A percentile compares a stretch with the other conserved stretches of the same genome.
phyloP scores from a whole-genome alignment of 2,329 filamentous ascomycete species.

The Hirsutella thompsonii region DNA sequence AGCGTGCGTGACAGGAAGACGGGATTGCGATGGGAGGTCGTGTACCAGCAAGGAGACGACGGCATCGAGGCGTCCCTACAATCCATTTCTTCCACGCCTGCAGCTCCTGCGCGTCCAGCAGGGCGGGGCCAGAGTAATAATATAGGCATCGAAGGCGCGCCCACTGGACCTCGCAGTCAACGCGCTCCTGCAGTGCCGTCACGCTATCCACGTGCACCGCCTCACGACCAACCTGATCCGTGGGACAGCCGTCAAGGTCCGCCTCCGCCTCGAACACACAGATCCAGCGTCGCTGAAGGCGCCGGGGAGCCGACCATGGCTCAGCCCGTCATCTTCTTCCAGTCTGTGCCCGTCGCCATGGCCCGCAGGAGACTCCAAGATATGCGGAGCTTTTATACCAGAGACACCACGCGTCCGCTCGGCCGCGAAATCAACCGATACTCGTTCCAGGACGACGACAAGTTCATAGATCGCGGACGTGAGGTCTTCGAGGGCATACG shows the following conservation, averaged over 20 bases:
- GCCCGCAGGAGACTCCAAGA: conserved; percentile 51
- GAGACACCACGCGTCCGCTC: conserved; percentile 24
- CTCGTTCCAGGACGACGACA: conserved; percentile 54
- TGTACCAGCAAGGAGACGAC: conserved; percentile 47
- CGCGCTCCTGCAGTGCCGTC: conserved; percentile 14
- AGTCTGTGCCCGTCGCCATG: conserved; percentile 18
- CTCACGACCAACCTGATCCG: conserved; percentile 4
- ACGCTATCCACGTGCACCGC: conserved; percentile 13
- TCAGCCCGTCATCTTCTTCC: not conserved
- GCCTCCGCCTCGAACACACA: conserved; percentile 42
- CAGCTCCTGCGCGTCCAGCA: conserved; percentile 4
- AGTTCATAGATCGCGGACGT: conserved; percentile 58
- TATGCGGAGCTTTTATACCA: conserved; percentile 34
- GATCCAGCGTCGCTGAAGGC: not conserved
- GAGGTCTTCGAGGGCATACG: conserved; percentile 56
- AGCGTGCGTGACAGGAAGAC: conserved; percentile 28
- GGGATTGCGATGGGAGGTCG: conserved; percentile 54
- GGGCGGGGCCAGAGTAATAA: conserved; percentile 2
- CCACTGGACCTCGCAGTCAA: conserved; percentile 21
- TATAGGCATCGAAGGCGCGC: conserved; percentile 18
- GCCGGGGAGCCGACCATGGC: not conserved
- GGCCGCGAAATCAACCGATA: conserved; percentile 51
- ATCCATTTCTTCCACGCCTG: conserved; percentile 2
- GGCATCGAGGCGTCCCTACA: conserved; percentile 33
- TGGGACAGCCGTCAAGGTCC: conserved; percentile 40